Base-by-base conservation (phyloP, 345 rosid genomes). In the Pelargonium nanum region DNA sequence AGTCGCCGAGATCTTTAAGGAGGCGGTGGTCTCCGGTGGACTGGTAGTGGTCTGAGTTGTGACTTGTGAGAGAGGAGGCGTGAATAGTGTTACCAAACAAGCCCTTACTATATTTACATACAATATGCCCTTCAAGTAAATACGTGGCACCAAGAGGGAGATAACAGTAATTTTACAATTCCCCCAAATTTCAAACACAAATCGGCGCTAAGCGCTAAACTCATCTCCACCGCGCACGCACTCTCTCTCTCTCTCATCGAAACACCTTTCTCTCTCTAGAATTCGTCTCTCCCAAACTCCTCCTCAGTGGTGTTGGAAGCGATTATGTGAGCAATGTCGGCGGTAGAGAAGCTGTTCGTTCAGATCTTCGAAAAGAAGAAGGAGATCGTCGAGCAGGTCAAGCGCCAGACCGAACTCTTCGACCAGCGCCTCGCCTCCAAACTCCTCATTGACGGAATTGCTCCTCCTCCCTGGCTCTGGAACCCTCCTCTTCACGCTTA, bases 381-480 rank as follows among this genome's bases (percentile, higher is more conserved):
- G 64, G 62, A 77, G 67, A 80, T 81, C 65, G 64, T 87, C 20
- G 83, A 80, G 30, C 81, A 80, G 62, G 76, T 80, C 20, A 76
- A 74, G 81, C 85, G 84, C 56, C 93, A 81, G 71, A 66, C 71
- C 34, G 74, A 72, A 53, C 86, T 75, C 67, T 84, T 78, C 69
- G 95, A 93, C 55, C 83, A 79, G 12, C 78, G 79, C 52, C 85
- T 87, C 66, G 95, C 91, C 67, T 80, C 89, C 54, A 78, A 74
- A 0, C 89, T 93, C 54, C 68, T 86, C 62, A 75, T 93, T 26
- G 78, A 76, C 22, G 95, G 91, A 57, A 60, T 88, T 20, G 44
- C 80, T 32, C 92, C 92, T 73, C 99, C 97, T 53, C 24, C 89
- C 2, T 87, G 89, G 86, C 89, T 89, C 57, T 68, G 58, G 8